A percentile compares a stretch with the other conserved stretches of the same genome.
phyloP scores from a whole-genome alignment of 169 alveolate species.

The Prorocentrum cordatum region DNA sequence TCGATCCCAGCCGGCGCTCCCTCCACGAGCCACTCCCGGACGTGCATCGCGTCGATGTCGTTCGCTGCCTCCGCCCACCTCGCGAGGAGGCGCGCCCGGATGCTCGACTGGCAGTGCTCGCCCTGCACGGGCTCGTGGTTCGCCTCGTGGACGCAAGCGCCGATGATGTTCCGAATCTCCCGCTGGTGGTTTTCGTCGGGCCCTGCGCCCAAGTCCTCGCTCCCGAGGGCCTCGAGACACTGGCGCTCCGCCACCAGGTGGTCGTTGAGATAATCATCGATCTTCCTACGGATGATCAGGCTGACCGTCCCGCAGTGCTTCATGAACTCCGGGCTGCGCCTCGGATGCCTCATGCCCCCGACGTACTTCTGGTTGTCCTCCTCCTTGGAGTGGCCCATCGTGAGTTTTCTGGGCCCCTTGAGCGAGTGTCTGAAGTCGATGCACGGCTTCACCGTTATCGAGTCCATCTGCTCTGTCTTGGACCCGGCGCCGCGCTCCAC shows the following conservation, averaged over 20 bases:
- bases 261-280: not conserved
- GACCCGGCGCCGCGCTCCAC: too few species aligned
- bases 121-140: not conserved
- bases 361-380: too few species aligned
- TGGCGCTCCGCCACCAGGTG: not conserved
- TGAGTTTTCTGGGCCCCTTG: too few species aligned
- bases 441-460: too few species aligned
- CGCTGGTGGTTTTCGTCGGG: not conserved
- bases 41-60: not conserved
- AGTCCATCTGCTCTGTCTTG: too few species aligned
- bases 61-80: not conserved
- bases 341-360: too few species aligned
- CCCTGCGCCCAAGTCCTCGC: not conserved
- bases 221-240: not conserved
- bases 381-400: too few species aligned
- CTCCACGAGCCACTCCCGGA: not conserved
- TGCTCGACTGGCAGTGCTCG: not conserved
- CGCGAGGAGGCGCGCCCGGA: not conserved
- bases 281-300: too few species aligned
- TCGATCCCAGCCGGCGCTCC: constrained; percentile 7
- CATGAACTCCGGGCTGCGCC: too few species aligned
- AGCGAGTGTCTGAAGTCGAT: too few species aligned
- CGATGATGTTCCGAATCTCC: not conserved
- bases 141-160: not conserved
- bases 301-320: too few species aligned